These are phyloP conservation scores for Zostera marina DNA, from an alignment of 116 monocot genomes.

Conservation along the genomic window DNA sequence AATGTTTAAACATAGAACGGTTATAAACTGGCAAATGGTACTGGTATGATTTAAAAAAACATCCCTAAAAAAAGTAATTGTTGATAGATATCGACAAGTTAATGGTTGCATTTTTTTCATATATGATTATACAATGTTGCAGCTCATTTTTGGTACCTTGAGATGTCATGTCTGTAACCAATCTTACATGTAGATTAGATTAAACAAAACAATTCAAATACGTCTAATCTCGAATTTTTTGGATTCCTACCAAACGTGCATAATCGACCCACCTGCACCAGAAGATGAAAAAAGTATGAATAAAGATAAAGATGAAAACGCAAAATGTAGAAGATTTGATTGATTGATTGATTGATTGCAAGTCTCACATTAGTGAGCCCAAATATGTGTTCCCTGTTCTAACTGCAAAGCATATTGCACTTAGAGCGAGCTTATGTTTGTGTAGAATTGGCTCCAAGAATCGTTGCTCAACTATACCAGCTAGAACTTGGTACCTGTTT, in stretches of 20 bases:
- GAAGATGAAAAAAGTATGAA: not conserved
- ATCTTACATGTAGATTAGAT: no score
- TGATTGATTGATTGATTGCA: not conserved
- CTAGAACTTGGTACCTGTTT: conserved; percentile 80
- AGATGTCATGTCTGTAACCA: no score
- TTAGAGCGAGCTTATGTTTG: conserved; percentile 55
- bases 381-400: conserved; percentile 95
- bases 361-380: conserved; percentile 85
- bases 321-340: not conserved
- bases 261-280: conserved; percentile 93
- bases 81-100: no score
- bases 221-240: conserved; percentile 39
- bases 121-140: no score
- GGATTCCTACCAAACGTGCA: conserved; percentile 82
- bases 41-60: no score
- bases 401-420: conserved; percentile 86
- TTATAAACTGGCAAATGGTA: no score
- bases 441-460: conserved; percentile 84
- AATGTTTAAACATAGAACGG: no score
- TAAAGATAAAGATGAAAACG: not conserved
- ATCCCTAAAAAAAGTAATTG: no score
- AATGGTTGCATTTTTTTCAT: no score
- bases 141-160: no score
- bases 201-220: no score
- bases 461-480: conserved; percentile 85